These are phyloP conservation scores for Camelina sativa DNA, from an alignment of 345 rosid genomes.

Conservation along the genomic window DNA sequence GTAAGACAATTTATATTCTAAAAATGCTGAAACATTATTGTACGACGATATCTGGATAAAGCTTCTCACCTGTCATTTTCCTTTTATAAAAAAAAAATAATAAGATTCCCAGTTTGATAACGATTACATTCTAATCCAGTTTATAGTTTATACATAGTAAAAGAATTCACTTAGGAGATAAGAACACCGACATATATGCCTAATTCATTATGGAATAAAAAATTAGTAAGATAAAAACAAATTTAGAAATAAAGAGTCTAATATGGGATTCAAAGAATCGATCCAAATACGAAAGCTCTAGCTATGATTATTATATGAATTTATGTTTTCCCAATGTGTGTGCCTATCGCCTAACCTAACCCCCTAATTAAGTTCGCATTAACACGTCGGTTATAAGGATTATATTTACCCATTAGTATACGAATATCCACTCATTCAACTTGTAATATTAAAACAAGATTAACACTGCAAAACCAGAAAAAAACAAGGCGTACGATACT, in stretches of 20 bases:
- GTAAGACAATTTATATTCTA: neutral
- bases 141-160: neutral
- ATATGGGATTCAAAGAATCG: neutral
- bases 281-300: constrained; percentile 25
- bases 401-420: neutral
- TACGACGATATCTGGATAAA: constrained; percentile 17
- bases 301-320: constrained; percentile 1
- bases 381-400: neutral
- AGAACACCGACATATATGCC: neutral
- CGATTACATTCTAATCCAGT: neutral
- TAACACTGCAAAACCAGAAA: neutral
- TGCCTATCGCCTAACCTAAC: constrained; percentile 25
- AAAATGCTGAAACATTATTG: neutral
- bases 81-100: too few relatives aligned
- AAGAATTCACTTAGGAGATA: neutral
- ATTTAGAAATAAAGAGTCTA: constrained; percentile 19
- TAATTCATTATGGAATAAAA: neutral
- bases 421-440: constrained; percentile 16
- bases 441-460: constrained; percentile 17
- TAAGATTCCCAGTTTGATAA: constrained; percentile 2
- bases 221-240: neutral
- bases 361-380: neutral
- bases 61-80: constrained; percentile 20
- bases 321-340: neutral
- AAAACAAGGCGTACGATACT: constrained; percentile 1